Evolutionary conservation across 179 eudicot genomes (phyloP).

Genomic region (Beta corolliflora): DNA sequence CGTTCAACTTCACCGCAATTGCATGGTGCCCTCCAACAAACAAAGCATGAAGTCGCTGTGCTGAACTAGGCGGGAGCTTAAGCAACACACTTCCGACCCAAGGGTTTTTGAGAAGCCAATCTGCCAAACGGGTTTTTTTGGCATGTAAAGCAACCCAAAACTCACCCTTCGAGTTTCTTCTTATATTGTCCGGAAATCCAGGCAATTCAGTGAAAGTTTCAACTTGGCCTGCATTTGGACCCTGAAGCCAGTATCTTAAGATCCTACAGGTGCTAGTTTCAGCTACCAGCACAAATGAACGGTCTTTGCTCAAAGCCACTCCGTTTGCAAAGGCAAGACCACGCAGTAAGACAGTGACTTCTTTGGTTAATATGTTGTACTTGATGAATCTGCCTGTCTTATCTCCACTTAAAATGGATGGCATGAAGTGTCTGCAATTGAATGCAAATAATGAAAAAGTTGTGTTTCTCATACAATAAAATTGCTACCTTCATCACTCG

Average conservation of each 20-base stretch:
- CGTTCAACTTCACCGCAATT: constrained; percentile 50
- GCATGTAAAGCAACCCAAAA: constrained; percentile 86
- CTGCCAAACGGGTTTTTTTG: constrained; percentile 48
- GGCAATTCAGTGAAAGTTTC: constrained; percentile 62
- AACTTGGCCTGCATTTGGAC: constrained; percentile 40
- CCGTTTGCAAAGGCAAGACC: constrained; percentile 54
- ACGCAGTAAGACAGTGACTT: constrained; percentile 38
- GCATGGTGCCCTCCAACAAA: constrained; percentile 71
- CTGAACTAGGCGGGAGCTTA: constrained; percentile 45
- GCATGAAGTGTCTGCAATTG: constrained; percentile 35
- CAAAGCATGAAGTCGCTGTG: constrained; percentile 55
- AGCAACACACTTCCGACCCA: constrained; percentile 53
- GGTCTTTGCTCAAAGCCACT: constrained; percentile 54
- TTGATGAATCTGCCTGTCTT: constrained; percentile 53
- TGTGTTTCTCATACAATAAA: background rate
- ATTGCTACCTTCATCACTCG: too few species aligned
- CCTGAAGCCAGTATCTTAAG: constrained; percentile 51
- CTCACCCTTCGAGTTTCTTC: constrained; percentile 70
- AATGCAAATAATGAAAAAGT: background rate
- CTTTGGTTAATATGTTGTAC: constrained; percentile 45
- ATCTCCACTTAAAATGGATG: constrained; percentile 44
- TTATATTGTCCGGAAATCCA: constrained; percentile 77
- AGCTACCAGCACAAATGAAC: constrained; percentile 47
- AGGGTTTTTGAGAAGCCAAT: constrained; percentile 48
- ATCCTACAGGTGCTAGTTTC: constrained; percentile 42